These are phyloP conservation scores for Saccharomycopsis sp. DNA, from an alignment of 805 yeast genomes.

Conservation along the genomic window DNA sequence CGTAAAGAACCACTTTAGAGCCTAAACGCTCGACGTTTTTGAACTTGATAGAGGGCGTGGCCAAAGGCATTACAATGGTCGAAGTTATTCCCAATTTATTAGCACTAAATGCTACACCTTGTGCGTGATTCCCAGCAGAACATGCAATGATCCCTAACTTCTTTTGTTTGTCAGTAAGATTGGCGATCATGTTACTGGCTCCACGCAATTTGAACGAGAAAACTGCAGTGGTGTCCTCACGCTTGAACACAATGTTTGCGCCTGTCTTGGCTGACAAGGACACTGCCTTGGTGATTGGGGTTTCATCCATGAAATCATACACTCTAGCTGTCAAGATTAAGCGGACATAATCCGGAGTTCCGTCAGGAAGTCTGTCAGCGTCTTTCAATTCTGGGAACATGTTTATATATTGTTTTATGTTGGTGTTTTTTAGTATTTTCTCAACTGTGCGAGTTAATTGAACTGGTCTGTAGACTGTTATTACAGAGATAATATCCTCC, in stretches of 20 bases:
- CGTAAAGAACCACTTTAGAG: slow-evolving; percentile 85
- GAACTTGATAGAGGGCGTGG: slow-evolving; percentile 92
- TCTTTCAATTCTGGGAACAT: slow-evolving; percentile 6
- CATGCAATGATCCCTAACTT: slow-evolving; percentile 92
- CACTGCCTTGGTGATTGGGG: slow-evolving; percentile 74
- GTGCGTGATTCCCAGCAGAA: slow-evolving; percentile 99
- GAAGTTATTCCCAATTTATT: slow-evolving; percentile 81
- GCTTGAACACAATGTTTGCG: slow-evolving; percentile 68
- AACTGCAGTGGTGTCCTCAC: slow-evolving; percentile 93
- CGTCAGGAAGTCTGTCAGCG: slow-evolving; percentile 30
- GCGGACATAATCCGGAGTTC: slow-evolving; percentile 89
- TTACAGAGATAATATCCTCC: too few relatives aligned
- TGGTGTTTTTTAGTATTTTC: neutral
- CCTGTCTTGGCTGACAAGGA: slow-evolving; percentile 70
- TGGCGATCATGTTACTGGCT: slow-evolving; percentile 95
- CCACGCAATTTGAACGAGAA: slow-evolving; percentile 96
- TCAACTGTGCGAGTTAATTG: too few relatives aligned
- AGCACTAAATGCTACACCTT: slow-evolving; percentile 95
- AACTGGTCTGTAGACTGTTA: neutral
- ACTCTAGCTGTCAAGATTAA: slow-evolving; percentile 87
- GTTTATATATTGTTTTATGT: neutral
- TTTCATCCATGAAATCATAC: slow-evolving; percentile 88
- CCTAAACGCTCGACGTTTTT: slow-evolving; percentile 90
- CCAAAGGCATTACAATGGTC: slow-evolving; percentile 96
- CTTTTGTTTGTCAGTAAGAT: slow-evolving; percentile 51